Conservation (phyloP, 345 rosid genomes). For the Linum trigynum region DNA sequence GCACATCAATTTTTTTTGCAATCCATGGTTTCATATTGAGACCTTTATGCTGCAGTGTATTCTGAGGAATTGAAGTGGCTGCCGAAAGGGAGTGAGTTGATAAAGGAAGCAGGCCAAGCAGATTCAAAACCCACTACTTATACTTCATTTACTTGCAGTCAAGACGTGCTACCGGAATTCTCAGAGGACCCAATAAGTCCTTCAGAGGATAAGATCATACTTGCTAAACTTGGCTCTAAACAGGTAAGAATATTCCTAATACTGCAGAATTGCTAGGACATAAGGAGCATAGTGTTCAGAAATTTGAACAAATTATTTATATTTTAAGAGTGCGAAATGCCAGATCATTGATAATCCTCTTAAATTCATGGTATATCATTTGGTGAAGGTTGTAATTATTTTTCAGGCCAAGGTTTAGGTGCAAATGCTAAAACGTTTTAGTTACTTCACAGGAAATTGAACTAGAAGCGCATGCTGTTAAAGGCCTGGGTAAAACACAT, state of each 20-base stretch:
- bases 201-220: conserved; percentile 41
- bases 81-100: conserved; percentile 71
- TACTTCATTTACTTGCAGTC: conserved; percentile 60
- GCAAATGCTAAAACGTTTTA: background rate
- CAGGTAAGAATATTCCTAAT: conserved; percentile 37
- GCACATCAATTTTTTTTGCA: background rate
- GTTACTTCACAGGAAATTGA: conserved; percentile 64
- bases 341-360: background rate
- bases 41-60: conserved; percentile 42
- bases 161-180: conserved; percentile 52
- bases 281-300: background rate
- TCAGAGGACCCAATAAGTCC: conserved; percentile 42
- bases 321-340: background rate
- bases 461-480: conserved; percentile 90
- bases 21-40: background rate
- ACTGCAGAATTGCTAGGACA: background rate
- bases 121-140: conserved; percentile 53
- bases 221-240: conserved; percentile 78
- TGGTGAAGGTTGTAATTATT: background rate
- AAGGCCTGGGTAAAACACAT: conserved; percentile 86
- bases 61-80: conserved; percentile 71
- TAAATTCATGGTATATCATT: too few relatives aligned
- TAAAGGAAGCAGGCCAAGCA: conserved; percentile 39
- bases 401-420: background rate
- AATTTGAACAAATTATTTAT: background rate